These are phyloP conservation scores for Quercus parvula DNA, from an alignment of 306 rosid species.

Conservation along the genomic window DNA sequence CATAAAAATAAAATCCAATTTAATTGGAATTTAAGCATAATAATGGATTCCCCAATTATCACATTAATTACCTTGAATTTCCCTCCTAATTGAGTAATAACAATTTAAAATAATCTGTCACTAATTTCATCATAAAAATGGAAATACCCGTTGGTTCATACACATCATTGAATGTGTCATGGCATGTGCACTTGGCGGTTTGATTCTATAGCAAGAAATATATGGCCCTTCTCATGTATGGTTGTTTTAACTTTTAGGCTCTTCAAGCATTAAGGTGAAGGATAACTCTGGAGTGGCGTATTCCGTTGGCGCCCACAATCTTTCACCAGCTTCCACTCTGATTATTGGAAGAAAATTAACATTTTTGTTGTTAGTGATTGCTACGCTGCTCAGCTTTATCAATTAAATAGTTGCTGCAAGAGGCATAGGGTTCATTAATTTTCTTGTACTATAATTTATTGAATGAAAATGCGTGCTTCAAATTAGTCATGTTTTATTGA, in stretches of 20 bases:
- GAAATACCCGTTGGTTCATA: neutral
- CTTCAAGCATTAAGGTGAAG: constrained; percentile 78
- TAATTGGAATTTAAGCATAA: neutral
- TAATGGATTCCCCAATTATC: neutral
- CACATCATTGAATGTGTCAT: neutral
- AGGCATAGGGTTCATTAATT: constrained; percentile 29
- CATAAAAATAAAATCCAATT: no score
- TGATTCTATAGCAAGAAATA: neutral
- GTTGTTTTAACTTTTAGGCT: constrained; percentile 37
- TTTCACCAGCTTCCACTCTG: constrained; percentile 48
- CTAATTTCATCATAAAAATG: neutral
- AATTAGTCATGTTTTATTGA: no score
- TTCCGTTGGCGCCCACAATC: constrained; percentile 63
- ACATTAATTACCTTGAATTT: no score
- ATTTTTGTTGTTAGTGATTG: constrained; percentile 42
- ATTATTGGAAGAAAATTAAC: constrained; percentile 41
- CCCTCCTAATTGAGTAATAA: no score
- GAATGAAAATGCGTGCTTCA: constrained; percentile 27
- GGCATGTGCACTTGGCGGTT: neutral
- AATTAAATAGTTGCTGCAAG: constrained; percentile 16
- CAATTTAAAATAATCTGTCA: neutral
- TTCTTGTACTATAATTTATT: constrained; percentile 45
- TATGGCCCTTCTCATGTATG: constrained; percentile 19
- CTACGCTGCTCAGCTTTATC: constrained; percentile 31
- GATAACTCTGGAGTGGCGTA: constrained; percentile 60